Percentiles rank a stretch among this genome's conserved stretches.
phyloP scores from a whole-genome alignment of 495 filamentous ascomycete species.

The Aspergillus leporis region DNA sequence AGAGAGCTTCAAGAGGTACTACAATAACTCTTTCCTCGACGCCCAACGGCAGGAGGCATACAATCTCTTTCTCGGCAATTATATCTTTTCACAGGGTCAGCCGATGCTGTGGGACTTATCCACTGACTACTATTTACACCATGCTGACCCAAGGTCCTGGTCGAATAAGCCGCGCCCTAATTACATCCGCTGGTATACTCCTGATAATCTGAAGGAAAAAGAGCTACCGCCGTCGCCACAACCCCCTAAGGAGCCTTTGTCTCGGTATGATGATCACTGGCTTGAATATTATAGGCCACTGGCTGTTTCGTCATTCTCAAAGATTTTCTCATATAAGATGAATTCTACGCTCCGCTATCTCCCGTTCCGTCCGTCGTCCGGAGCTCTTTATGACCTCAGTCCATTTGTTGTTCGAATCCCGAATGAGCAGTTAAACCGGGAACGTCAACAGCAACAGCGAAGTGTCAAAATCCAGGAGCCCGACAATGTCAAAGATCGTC shows the following conservation, averaged over 20 bases:
- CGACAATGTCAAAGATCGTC: slow-evolving; percentile 14
- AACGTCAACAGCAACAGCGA: slow-evolving; percentile 40
- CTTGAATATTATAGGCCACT: slow-evolving; percentile 94
- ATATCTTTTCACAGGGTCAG: slow-evolving; percentile 85
- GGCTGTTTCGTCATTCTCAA: slow-evolving; percentile 79
- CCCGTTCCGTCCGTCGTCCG: slow-evolving; percentile 67
- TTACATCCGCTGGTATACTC: slow-evolving; percentile 87
- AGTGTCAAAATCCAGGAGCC: slow-evolving; percentile 50
- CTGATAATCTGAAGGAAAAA: slow-evolving; percentile 64
- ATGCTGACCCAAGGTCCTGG: slow-evolving; percentile 76
- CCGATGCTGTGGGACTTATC: slow-evolving; percentile 97
- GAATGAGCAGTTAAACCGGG: slow-evolving; percentile 37
- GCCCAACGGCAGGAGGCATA: slow-evolving; percentile 96
- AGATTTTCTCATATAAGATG: slow-evolving; percentile 87
- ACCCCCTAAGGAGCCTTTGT: slow-evolving; percentile 55
- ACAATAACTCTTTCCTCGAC: slow-evolving; percentile 98
- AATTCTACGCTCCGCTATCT: slow-evolving; percentile 83
- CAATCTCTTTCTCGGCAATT: slow-evolving; percentile 96
- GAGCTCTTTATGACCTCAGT: slow-evolving; percentile 75
- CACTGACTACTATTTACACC: slow-evolving; percentile 96
- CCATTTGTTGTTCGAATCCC: slow-evolving; percentile 75
- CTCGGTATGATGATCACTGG: slow-evolving; percentile 92
- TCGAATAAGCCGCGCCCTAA: slow-evolving; percentile 62
- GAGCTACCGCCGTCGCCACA: slow-evolving; percentile 55
- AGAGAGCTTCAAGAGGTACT: slow-evolving; percentile 98